Conservation (phyloP, 1,284 basidiomycete species). For the Mycena sp. region DNA sequence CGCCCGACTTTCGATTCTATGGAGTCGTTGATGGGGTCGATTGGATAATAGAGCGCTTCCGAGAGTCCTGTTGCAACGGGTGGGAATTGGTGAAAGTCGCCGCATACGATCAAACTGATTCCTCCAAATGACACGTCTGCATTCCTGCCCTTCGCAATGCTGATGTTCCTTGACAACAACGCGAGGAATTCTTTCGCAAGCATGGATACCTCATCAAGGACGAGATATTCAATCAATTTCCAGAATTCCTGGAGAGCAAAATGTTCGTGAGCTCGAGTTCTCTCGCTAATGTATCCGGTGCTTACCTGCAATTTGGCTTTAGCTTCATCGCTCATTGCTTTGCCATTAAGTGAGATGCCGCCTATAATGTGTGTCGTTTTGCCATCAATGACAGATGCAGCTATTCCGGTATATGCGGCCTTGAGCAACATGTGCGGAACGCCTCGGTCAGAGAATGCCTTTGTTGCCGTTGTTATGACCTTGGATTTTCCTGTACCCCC, state of each 20-base stretch:
- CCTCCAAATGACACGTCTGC: conserved; percentile 44
- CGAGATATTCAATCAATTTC: no score
- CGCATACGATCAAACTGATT: conserved; percentile 47
- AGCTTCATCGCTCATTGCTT: conserved; percentile 6
- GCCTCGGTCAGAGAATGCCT: conserved; percentile 33
- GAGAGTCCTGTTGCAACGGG: conserved; percentile 36
- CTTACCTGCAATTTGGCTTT: conserved; percentile 16
- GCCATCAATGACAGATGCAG: conserved; percentile 45
- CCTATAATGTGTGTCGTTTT: conserved; percentile 26
- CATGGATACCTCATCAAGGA: conserved; percentile 49
- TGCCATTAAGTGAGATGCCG: conserved; percentile 14
- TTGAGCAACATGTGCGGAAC: conserved; percentile 28
- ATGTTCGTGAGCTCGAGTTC: no score
- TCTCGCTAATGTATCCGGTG: conserved; percentile 33
- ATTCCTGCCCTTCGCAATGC: conserved; percentile 27
- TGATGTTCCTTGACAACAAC: conserved; percentile 32
- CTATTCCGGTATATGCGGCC: conserved; percentile 46
- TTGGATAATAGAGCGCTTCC: conserved; percentile 38
- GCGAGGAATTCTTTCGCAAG: conserved; percentile 40
- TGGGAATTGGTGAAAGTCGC: conserved; percentile 54
- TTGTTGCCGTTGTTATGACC: conserved; percentile 44
- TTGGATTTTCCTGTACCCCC: conserved; percentile 49
- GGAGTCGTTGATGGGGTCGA: conserved; percentile 6
- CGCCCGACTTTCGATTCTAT: conserved; percentile 35
- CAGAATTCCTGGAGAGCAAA: no score